phyloP scores from a whole-genome alignment of 2,329 filamentous ascomycete species.

The Sporothrix curviconia region DNA sequence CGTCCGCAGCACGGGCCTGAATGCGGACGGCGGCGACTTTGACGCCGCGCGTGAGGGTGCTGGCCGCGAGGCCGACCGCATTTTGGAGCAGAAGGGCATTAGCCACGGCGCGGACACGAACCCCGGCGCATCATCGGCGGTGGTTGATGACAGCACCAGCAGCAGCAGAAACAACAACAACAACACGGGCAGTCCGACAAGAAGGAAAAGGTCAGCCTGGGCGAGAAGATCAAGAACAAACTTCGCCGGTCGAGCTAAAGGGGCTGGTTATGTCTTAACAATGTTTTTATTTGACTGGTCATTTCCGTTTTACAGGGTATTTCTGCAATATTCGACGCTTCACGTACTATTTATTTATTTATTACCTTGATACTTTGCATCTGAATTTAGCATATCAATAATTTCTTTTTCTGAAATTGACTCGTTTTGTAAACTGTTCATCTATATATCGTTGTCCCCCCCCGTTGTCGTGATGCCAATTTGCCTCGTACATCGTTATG shows the following conservation, averaged over 20 bases:
- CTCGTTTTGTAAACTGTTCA: too few species aligned
- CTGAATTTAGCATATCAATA: too few species aligned
- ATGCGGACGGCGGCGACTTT: slow-evolving; percentile 61
- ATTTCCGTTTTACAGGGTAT: too few species aligned
- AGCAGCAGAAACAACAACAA: slow-evolving; percentile 45
- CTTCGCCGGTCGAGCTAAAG: slow-evolving; percentile 36
- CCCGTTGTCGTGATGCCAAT: neutral
- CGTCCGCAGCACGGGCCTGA: slow-evolving; percentile 51
- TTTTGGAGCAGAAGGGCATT: slow-evolving; percentile 25
- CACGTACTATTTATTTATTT: too few species aligned
- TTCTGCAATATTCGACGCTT: too few species aligned
- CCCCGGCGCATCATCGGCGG: neutral
- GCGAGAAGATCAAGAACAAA: slow-evolving; percentile 64
- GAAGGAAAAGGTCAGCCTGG: slow-evolving; percentile 40
- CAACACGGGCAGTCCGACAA: slow-evolving; percentile 22
- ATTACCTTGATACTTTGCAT: too few species aligned
- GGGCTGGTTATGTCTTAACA: too few species aligned
- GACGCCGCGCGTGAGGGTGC: slow-evolving; percentile 59
- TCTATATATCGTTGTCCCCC: too few species aligned
- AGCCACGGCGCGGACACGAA: slow-evolving; percentile 24
- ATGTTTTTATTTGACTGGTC: too few species aligned
- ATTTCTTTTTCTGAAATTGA: too few species aligned
- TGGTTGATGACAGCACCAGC: too few species aligned
- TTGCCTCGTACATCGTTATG: neutral
- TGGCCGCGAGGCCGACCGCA: slow-evolving; percentile 60